Evolutionary conservation across 164 flowering plant species (phyloP), one percentile per base, ranked within the genome.

Genomic region (Houttuynia cordata): DNA sequence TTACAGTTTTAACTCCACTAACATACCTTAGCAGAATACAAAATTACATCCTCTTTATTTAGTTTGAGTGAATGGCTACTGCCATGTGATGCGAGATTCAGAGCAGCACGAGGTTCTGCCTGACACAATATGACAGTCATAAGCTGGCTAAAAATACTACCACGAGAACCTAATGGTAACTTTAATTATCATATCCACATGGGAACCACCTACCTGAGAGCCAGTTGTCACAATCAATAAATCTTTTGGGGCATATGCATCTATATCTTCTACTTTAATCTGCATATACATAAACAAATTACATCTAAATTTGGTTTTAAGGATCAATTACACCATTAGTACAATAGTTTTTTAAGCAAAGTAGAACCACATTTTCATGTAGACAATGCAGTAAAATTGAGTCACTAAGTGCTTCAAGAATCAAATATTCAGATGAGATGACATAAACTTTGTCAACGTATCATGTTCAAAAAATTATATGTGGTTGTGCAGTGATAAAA

Each of bases 51-150:
- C 40, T 93, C 96, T 81, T 90, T 90, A 68, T 57, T 78, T 64
- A 93, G 70, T 71, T 93, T 93, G 65, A 93, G 82, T 45, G 96
- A 80, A 71, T 88, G 96, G 65, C 99, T 93, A 66, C 91, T 76
- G 65, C 97, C 99, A 79, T 74, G 83, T 30, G 99, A 93, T 61
- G 99, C 97, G 68, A 93, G 97, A 79, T 93, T 93, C 72, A 93
- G 73, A 45, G 99, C 97, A 65, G 99, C 99, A 71, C 96, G 95
- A 58, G 97, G 92, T 74, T 93, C 99, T 78, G 93, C 99, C 99
- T 93, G 89, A 85, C 81, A 81, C 71, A 76, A 69, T 54, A 68
- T 57, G 23, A 65, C 50, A 67, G 70, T 73, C 67, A 81, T 59
- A 67, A 51, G 67, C 65, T 47, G 61, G 66, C 65, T 42, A 58